These are phyloP conservation scores for Coriolopsis trogii DNA, from an alignment of 1,284 basidiomycete species.

Conservation along the genomic window DNA sequence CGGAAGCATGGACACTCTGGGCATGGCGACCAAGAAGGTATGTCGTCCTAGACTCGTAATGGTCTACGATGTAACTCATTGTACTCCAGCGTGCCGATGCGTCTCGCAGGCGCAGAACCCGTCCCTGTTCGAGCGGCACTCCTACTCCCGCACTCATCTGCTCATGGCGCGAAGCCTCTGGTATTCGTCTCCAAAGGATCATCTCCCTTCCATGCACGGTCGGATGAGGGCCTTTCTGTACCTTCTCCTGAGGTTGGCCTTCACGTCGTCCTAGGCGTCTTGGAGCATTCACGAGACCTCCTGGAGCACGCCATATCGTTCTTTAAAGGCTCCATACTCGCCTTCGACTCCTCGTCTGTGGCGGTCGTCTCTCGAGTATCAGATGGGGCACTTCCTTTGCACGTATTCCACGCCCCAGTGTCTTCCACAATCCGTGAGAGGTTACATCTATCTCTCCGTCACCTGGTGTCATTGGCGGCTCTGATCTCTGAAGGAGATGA, in stretches of 20 bases:
- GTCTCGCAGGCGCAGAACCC: slow-evolving; percentile 4
- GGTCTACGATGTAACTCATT: not conserved
- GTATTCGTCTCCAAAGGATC: slow-evolving; percentile 14
- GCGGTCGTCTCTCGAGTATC: slow-evolving; percentile 4
- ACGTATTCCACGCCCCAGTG: too few species aligned
- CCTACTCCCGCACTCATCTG: slow-evolving; percentile 17
- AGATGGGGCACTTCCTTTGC: slow-evolving; percentile 7
- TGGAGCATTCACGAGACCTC: slow-evolving; percentile 11
- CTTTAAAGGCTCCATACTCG: slow-evolving; percentile 7
- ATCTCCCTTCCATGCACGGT: slow-evolving; percentile 12
- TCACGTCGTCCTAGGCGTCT: slow-evolving; percentile 8
- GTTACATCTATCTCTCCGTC: too few species aligned
- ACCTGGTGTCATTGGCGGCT: too few species aligned
- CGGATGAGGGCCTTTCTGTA: slow-evolving; percentile 17
- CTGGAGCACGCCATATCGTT: slow-evolving; percentile 12
- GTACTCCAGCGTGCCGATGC: slow-evolving; percentile 22
- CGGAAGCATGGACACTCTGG: slow-evolving; percentile 29
- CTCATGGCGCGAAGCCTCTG: slow-evolving; percentile 13
- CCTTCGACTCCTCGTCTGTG: slow-evolving; percentile 3
- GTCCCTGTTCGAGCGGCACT: slow-evolving; percentile 12
- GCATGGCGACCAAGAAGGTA: slow-evolving; percentile 29
- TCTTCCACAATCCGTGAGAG: too few species aligned
- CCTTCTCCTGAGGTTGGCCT: slow-evolving; percentile 4
- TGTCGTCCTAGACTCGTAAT: slow-evolving; percentile 1
- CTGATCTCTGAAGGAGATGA: too few species aligned